phyloP scores from a whole-genome alignment of 2,329 filamentous ascomycete genomes.

The Pestalotiopsis sp. region DNA sequence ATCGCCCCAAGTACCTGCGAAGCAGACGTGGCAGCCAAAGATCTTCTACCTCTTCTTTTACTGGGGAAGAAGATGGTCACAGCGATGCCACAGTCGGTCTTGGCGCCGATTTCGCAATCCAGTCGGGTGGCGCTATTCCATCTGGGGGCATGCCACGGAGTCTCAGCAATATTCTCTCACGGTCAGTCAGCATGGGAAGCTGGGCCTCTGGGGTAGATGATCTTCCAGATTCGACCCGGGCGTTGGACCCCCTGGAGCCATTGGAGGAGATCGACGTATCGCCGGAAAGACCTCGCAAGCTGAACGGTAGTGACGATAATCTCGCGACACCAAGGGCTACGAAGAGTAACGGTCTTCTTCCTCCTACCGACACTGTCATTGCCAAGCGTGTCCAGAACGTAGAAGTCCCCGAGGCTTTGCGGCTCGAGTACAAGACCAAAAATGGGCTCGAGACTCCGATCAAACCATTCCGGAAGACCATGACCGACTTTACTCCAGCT shows the following conservation, averaged over 20 bases:
- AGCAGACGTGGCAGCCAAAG: slow-evolving; percentile 60
- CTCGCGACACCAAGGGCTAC: slow-evolving; percentile 74
- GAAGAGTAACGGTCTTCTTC: slow-evolving; percentile 53
- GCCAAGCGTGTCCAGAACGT: slow-evolving; percentile 88
- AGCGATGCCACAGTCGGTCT: slow-evolving; percentile 73
- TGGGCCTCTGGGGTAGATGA: slow-evolving; percentile 78
- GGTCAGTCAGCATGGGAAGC: slow-evolving; percentile 86
- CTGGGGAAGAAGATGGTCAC: slow-evolving; percentile 64
- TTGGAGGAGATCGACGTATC: slow-evolving; percentile 48
- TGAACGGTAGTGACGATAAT: slow-evolving; percentile 41
- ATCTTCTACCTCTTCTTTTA: slow-evolving; percentile 63
- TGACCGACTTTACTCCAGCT: slow-evolving; percentile 52
- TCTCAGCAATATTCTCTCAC: slow-evolving; percentile 61
- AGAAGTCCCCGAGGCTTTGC: slow-evolving; percentile 86
- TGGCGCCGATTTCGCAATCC: slow-evolving; percentile 77
- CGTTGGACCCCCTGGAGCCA: slow-evolving; percentile 48
- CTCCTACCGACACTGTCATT: slow-evolving; percentile 86
- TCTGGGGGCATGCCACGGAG: slow-evolving; percentile 51
- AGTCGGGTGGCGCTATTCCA: slow-evolving; percentile 77
- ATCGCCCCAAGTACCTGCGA: slow-evolving; percentile 58
- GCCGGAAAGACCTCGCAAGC: slow-evolving; percentile 33
- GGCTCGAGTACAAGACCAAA: slow-evolving; percentile 81
- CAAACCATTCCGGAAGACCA: slow-evolving; percentile 42
- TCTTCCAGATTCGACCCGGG: slow-evolving; percentile 44
- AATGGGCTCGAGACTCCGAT: slow-evolving; percentile 63